phyloP scores from a whole-genome alignment of 352 stramenopile species.

The Phytophthora brassicae region DNA sequence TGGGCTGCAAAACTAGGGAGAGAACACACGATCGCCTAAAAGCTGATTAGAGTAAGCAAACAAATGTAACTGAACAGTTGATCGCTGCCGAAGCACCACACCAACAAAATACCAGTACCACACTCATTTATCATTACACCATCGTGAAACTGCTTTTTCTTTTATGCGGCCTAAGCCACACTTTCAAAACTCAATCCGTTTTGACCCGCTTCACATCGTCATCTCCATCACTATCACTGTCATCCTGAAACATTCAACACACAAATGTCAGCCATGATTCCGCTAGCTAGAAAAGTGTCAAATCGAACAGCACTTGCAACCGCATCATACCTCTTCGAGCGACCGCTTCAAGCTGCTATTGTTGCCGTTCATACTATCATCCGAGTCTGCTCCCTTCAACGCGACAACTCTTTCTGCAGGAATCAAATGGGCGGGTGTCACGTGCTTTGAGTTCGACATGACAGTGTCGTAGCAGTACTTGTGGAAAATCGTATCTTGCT shows the following conservation, averaged over 20 bases:
- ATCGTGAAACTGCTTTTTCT: slow-evolving; percentile 18
- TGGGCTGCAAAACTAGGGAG: background rate
- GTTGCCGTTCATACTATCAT: slow-evolving; percentile 28
- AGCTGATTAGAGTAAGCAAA: slow-evolving; percentile 20
- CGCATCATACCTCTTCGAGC: slow-evolving; percentile 45
- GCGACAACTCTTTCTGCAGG: slow-evolving; percentile 42
- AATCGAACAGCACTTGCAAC: too few relatives aligned
- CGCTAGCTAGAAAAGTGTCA: too few relatives aligned
- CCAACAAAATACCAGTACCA: slow-evolving; percentile 32
- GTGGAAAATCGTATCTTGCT: slow-evolving; percentile 84
- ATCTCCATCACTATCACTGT: slow-evolving; percentile 68
- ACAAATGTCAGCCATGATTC: slow-evolving; percentile 3
- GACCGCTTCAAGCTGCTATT: slow-evolving; percentile 47
- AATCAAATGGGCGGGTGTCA: slow-evolving; percentile 75
- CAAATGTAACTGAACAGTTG: slow-evolving; percentile 24
- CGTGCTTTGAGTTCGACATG: slow-evolving; percentile 79
- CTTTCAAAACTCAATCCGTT: slow-evolving; percentile 42
- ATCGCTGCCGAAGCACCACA: slow-evolving; percentile 27
- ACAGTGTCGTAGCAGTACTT: slow-evolving; percentile 90
- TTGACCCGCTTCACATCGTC: slow-evolving; percentile 72
- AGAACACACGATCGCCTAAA: slow-evolving; percentile 2
- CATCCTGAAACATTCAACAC: slow-evolving; percentile 37
- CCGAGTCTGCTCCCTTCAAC: slow-evolving; percentile 7
- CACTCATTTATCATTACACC: slow-evolving; percentile 39
- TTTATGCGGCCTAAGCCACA: slow-evolving; percentile 10